These are phyloP conservation scores for Inonotus obliquus DNA, from an alignment of 1,284 basidiomycete genomes.

Conservation along the genomic window DNA sequence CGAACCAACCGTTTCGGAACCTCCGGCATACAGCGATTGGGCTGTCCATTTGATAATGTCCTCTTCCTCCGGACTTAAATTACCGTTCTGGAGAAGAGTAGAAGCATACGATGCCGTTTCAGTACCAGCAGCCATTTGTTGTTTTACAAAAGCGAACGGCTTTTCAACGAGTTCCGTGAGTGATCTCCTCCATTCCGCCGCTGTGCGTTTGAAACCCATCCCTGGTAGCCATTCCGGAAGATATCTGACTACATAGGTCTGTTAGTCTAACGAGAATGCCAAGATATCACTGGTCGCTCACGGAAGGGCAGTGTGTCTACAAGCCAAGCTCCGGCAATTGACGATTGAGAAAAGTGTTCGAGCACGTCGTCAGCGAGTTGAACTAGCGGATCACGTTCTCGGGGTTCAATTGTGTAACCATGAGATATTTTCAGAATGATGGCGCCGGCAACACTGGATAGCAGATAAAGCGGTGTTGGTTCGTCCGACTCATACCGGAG, in stretches of 20 bases:
- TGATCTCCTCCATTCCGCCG: conserved; percentile 31
- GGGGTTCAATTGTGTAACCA: conserved; percentile 27
- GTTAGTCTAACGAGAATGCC: background rate
- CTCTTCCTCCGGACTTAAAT: conserved; percentile 29
- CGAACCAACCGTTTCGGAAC: conserved; percentile 22
- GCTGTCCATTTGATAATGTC: conserved; percentile 35
- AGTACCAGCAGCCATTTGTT: conserved; percentile 38
- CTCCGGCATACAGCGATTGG: conserved; percentile 33
- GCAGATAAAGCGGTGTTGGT: background rate
- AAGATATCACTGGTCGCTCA: conserved; percentile 14
- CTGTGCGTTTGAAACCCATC: conserved; percentile 38
- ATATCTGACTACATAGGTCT: conserved; percentile 29
- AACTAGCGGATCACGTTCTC: conserved; percentile 25
- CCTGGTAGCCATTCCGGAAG: conserved; percentile 50
- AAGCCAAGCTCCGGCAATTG: conserved; percentile 27
- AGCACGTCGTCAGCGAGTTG: conserved; percentile 22
- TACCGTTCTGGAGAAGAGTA: conserved; percentile 30
- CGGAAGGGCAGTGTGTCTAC: conserved; percentile 32
- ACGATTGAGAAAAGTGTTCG: conserved; percentile 21
- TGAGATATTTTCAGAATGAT: conserved; percentile 31
- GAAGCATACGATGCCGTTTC: conserved; percentile 36
- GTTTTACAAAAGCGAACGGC: conserved; percentile 36
- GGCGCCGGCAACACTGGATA: conserved; percentile 26
- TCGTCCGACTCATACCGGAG: background rate
- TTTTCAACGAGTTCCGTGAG: conserved; percentile 30